Evolutionary conservation across 768 basidiomycete species (phyloP), one percentile per base, ranked within the genome.

Genomic region (Filobasidium wieringae): DNA sequence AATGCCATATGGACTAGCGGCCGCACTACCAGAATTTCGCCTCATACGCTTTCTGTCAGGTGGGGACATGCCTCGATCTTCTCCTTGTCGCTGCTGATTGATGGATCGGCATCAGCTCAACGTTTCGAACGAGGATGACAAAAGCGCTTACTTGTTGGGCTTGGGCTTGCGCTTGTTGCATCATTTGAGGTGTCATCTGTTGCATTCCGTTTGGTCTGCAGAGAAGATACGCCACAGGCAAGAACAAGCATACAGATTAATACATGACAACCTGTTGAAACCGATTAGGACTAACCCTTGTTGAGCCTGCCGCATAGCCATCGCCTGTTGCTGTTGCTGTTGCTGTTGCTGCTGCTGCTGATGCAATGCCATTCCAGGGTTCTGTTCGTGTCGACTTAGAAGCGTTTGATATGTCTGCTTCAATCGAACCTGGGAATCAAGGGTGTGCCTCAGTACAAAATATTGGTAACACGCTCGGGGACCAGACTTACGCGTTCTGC

Each of bases 111-210:
- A 14, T 33, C 22, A n/a, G 15, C 17, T 40, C 33, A 11, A 4
- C 4, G 15, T 40, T 4, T 4, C 5, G 22, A 15, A 22, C 37
- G 37, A 15, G 37, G 37, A 11, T 22, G 17, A 22, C 22, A 15
- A 11, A 40, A 22, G 3, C 22, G 37, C 37, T 40, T 40, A 40
- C 37, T 22, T 40, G 37, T 22, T 47, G 43, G 22, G 14, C 15
- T 47, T 47, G 43, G 7, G 24, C 17, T 27, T 47, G 43, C 22
- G 14, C 14, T 22, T 47, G 43, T 26, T 14, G 11, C 43, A 22
- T 47, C 43, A 47, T 47, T 19, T 58, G 57, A 53, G 57, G 57
- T 36, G 57, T 58, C 57, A 58, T 34, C n/a, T 58, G 55, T 4
- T 40, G 51, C 57, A 58, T 53, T 30, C 40, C 39, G 36, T 58